Conservation (phyloP, 495 filamentous ascomycete genomes). For the Annulohypoxylon stygium region DNA sequence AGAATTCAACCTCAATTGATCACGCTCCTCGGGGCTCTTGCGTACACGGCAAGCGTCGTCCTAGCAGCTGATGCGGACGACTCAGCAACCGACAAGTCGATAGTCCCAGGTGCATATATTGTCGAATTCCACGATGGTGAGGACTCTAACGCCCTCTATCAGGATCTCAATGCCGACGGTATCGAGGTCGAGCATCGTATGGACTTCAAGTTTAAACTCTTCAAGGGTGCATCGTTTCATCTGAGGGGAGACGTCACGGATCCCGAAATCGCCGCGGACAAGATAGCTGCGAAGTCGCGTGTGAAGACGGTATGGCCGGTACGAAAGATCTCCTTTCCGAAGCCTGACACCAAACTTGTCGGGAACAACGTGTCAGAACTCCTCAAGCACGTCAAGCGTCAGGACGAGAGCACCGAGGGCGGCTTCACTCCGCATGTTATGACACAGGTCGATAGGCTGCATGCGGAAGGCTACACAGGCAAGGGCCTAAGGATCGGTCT, state of each 20-base stretch:
- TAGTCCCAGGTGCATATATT: conserved; percentile 6
- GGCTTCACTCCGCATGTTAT: conserved; percentile 10
- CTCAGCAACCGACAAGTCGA: background rate
- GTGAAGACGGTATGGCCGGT: conserved; percentile 2
- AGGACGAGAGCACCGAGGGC: background rate
- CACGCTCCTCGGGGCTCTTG: background rate
- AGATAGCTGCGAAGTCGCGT: background rate
- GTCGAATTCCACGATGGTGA: conserved; percentile 5
- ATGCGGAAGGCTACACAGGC: conserved; percentile 31
- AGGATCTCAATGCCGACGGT: background rate
- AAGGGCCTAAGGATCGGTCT: conserved; percentile 34
- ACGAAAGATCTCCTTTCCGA: conserved; percentile 8
- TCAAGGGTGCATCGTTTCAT: background rate
- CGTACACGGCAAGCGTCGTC: background rate
- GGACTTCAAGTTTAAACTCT: conserved; percentile 1
- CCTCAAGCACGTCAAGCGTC: background rate
- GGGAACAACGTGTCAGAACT: conserved; percentile 4
- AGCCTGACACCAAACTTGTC: background rate
- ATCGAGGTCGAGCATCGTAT: conserved; percentile 6
- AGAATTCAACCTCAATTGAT: background rate
- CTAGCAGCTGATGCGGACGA: background rate
- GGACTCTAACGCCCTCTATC: background rate
- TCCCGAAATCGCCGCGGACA: background rate
- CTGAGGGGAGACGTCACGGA: background rate
- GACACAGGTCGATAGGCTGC: conserved; percentile 42